Conservation (phyloP, 768 basidiomycete species). For the Tylopilus subfusipes region DNA sequence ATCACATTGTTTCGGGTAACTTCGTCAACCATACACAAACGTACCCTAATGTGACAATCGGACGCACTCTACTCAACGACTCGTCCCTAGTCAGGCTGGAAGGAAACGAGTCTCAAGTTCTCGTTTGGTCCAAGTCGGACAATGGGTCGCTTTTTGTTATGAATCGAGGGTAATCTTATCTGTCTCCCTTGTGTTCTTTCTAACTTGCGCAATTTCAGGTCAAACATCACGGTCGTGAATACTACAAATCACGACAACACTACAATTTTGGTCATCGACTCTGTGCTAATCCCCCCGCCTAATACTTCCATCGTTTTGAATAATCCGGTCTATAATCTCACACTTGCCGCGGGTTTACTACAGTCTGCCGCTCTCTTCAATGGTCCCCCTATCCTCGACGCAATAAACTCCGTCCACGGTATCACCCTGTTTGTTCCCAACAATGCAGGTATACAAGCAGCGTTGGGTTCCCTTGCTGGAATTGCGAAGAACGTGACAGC, state of each 20-base stretch:
- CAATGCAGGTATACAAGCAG: slow-evolving; percentile 44
- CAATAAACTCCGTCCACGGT: slow-evolving; percentile 41
- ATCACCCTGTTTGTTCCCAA: slow-evolving; percentile 68
- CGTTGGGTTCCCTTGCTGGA: slow-evolving; percentile 31
- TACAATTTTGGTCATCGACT: slow-evolving; percentile 47
- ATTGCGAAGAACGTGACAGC: slow-evolving; percentile 45
- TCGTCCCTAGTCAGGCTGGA: slow-evolving; percentile 49
- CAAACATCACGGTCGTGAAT: slow-evolving; percentile 37
- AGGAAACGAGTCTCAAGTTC: slow-evolving; percentile 54
- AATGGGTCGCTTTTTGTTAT: slow-evolving; percentile 43
- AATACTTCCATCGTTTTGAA: slow-evolving; percentile 42
- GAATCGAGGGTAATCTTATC: slow-evolving; percentile 43
- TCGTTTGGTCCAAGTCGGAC: slow-evolving; percentile 41
- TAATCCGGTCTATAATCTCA: slow-evolving; percentile 37
- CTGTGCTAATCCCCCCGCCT: slow-evolving; percentile 52
- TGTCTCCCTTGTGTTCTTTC: background rate
- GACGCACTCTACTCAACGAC: slow-evolving; percentile 58
- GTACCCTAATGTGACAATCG: slow-evolving; percentile 59
- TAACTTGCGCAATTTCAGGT: slow-evolving; percentile 15
- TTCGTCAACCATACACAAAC: slow-evolving; percentile 41
- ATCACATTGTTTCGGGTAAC: slow-evolving; percentile 55
- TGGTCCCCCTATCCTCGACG: slow-evolving; percentile 25
- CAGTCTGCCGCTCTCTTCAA: slow-evolving; percentile 19
- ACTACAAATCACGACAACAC: slow-evolving; percentile 38
- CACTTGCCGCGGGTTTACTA: slow-evolving; percentile 24